A percentile compares a stretch with the other conserved stretches of the same genome.
Conservation (phyloP, 1,139 yeast species). For the Waltiozyma sp. region DNA sequence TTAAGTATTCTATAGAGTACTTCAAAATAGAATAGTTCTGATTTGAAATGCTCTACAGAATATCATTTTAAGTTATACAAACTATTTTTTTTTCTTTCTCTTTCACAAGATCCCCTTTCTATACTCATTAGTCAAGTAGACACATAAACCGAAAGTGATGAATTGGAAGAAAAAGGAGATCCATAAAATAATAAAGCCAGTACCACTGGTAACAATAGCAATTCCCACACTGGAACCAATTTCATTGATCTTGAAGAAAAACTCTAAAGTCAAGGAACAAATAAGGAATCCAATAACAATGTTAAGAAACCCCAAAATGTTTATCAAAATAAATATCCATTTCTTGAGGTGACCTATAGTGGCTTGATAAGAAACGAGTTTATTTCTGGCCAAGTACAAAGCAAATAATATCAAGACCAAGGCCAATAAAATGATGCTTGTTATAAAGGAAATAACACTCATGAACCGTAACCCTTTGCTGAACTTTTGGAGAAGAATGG, state of each 20-base stretch:
- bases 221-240: slow-evolving; percentile 14
- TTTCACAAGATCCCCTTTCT: background rate
- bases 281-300: slow-evolving; percentile 9
- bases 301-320: slow-evolving; percentile 6
- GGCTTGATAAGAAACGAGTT: background rate
- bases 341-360: background rate
- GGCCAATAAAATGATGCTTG: slow-evolving; percentile 3
- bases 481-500: slow-evolving; percentile 17
- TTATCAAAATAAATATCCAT: slow-evolving; percentile 3
- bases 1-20: too few species aligned
- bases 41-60: too few species aligned
- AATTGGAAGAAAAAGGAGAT: slow-evolving; percentile 8
- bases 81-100: background rate
- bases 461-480: slow-evolving; percentile 17
- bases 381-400: slow-evolving; percentile 1
- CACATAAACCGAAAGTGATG: slow-evolving; percentile 1
- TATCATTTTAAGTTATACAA: too few species aligned
- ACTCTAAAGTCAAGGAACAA: slow-evolving; percentile 16
- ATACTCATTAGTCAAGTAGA: slow-evolving; percentile 12
- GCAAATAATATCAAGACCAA: slow-evolving; percentile 1
- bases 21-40: too few species aligned
- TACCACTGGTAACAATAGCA: slow-evolving; percentile 14
- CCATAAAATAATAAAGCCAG: slow-evolving; percentile 16
- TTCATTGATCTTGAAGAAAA: slow-evolving; percentile 10
- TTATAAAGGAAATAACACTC: slow-evolving; percentile 7